Conservation (phyloP, 2,329 filamentous ascomycete genomes). For the Exserohilum turcica region DNA sequence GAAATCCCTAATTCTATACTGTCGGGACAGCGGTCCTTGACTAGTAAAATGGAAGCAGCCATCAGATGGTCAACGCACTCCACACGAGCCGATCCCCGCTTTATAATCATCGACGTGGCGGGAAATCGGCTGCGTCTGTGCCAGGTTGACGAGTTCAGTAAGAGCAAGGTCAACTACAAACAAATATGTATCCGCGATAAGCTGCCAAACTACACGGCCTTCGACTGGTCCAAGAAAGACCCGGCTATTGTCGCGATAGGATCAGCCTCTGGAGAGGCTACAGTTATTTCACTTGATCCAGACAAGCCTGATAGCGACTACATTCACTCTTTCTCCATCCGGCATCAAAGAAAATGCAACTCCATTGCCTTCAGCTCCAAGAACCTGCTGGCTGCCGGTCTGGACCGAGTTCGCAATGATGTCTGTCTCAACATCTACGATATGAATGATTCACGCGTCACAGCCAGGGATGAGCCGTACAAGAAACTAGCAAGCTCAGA, state of each 20-base stretch:
- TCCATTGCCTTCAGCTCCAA: conserved; percentile 80
- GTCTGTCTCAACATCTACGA: conserved; percentile 84
- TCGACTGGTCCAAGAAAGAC: conserved; percentile 67
- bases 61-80: conserved; percentile 68
- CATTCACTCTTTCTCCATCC: conserved; percentile 71
- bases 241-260: conserved; percentile 75
- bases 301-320: conserved; percentile 51
- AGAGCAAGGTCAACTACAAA: conserved; percentile 56
- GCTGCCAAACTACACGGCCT: conserved; percentile 66
- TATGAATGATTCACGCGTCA: conserved; percentile 62
- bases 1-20: conserved; percentile 1
- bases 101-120: conserved; percentile 66
- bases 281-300: conserved; percentile 74
- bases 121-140: conserved; percentile 65
- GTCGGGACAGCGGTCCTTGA: conserved; percentile 2
- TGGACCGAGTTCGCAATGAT: conserved; percentile 82
- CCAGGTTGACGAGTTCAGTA: conserved; percentile 50
- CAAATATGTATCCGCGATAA: conserved; percentile 59
- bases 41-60: conserved; percentile 61
- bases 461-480: conserved; percentile 58
- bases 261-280: conserved; percentile 74
- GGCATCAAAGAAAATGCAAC: conserved; percentile 77
- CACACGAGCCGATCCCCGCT: conserved; percentile 57
- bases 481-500: conserved; percentile 66
- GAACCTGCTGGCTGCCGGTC: conserved; percentile 72